Percentiles rank a stretch among this genome's conserved stretches.
These are phyloP conservation scores for Lineolata rhizophorae DNA, from an alignment of 495 filamentous ascomycete species.

Conservation along the genomic window DNA sequence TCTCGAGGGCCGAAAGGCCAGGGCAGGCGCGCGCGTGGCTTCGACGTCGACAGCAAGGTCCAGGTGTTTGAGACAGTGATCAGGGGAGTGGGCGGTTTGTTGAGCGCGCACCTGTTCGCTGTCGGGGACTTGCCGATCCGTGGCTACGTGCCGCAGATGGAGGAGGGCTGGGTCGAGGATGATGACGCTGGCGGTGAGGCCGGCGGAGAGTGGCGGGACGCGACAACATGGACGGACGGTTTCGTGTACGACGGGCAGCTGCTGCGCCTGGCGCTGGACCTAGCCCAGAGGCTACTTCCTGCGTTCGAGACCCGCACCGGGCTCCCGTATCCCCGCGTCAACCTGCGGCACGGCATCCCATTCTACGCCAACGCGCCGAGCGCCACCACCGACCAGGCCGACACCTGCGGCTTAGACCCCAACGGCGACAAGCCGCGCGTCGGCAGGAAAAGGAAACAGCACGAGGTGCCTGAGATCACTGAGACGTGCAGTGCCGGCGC, in stretches of 20 bases:
- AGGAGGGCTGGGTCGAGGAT: no score
- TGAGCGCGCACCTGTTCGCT: slow-evolving; percentile 88
- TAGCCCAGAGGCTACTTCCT: slow-evolving; percentile 64
- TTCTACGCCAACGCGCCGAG: slow-evolving; percentile 70
- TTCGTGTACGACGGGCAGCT: slow-evolving; percentile 84
- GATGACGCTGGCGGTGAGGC: no score
- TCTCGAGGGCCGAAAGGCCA: slow-evolving; percentile 41
- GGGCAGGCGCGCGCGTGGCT: slow-evolving; percentile 58
- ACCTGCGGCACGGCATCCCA: slow-evolving; percentile 74
- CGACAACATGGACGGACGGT: slow-evolving; percentile 39
- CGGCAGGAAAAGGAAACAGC: no score
- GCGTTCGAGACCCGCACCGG: slow-evolving; percentile 81
- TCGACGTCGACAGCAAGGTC: slow-evolving; percentile 92
- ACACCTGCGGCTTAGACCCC: no score
- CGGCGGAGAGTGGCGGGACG: no score
- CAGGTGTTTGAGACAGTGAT: slow-evolving; percentile 98
- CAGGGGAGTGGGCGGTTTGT: slow-evolving; percentile 69
- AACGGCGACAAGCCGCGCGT: slow-evolving; percentile 19
- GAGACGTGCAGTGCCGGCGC: slow-evolving; percentile 94
- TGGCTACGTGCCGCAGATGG: slow-evolving; percentile 34
- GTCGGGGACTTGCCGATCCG: slow-evolving; percentile 68
- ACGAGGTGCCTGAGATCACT: slow-evolving; percentile 46
- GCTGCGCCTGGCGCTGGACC: slow-evolving; percentile 61
- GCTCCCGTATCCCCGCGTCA: slow-evolving; percentile 85
- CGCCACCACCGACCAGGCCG: slow-evolving; percentile 25